Evolutionary conservation across 108 stramenopile species (phyloP), one percentile per base, ranked within the genome.

Genomic region (Nitzschia sp.): DNA sequence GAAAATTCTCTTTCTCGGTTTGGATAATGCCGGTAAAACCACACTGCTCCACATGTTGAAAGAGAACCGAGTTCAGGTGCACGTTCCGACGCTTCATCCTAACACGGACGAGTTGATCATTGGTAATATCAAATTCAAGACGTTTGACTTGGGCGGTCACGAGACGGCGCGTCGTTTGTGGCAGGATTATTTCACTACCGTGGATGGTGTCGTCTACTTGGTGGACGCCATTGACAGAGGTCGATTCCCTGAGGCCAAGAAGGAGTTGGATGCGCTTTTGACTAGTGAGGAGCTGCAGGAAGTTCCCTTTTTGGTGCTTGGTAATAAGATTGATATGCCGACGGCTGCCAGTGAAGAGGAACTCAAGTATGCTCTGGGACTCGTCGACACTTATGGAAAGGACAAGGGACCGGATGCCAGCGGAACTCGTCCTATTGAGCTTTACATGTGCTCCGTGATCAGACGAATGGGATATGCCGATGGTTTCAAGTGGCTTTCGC

Each of bases 11-110:
- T 99, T 99, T 78, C 78, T 98, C 71, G 99, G 99, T 9, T 70
- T 99, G 21, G 99, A 99, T 78, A 98, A 98, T 85, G 99, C 99
- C 32, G 99, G 99, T 23, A 99, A 99, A 71, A 99, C 99, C 17
- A 97, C 95, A 31, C 63, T 83, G 36, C 56, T 86, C 5, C 85
- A 86, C 59, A 73, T 77, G 64, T 54, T 86, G 33, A 74, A 74
- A 33, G 83, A 82, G 23, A 80, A 77, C 30, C 42, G 57, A 45
- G 68, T 76, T 33, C 76, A 68, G 46, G 59, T 54, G 51, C 82
- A 79, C 73, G 82, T 82, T 13, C 85, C 85, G 2, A 86, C 85
- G 30, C 80, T 82, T 13, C 98, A 98, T 70, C 68, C 70, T 21
- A 70, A 70, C 25, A 72, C 65, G 36, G 78, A 84, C 53, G 36